These are phyloP conservation scores for Coemansia sp. DNA, from an alignment of 192 early-diverging fungal species.

Conservation along the genomic window DNA sequence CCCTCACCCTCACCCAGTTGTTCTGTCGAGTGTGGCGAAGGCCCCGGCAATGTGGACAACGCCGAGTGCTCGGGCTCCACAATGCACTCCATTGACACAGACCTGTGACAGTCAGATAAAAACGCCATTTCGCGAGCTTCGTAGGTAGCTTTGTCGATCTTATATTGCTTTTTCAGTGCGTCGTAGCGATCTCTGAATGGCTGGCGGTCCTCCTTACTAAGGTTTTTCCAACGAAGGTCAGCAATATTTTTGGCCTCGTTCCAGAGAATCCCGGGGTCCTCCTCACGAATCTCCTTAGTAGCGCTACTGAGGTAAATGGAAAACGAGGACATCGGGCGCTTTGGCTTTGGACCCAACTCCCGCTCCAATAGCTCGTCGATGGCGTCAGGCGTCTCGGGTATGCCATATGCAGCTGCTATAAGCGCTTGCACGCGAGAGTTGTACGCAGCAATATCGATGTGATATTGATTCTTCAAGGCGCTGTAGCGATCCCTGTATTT, in stretches of 20 bases:
- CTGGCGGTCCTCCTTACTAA: background rate
- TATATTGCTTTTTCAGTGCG: background rate
- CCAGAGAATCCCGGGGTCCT: background rate
- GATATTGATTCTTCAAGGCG: background rate
- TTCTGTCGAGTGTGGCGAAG: too few relatives aligned
- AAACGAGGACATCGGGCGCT: background rate
- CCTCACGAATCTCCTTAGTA: background rate
- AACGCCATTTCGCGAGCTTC: background rate
- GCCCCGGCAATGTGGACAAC: too few relatives aligned
- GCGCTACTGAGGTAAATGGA: background rate
- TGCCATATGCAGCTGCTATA: too few relatives aligned
- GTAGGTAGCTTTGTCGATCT: slow-evolving; percentile 4
- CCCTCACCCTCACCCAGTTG: too few relatives aligned
- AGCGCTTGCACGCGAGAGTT: background rate
- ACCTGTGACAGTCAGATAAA: background rate
- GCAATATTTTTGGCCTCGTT: background rate
- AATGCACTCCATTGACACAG: too few relatives aligned
- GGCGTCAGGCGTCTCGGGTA: background rate
- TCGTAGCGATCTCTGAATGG: background rate
- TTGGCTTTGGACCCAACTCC: background rate
- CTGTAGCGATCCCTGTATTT: background rate
- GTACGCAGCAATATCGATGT: background rate
- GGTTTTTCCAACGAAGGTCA: background rate
- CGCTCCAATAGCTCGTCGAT: background rate
- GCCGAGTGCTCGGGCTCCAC: too few relatives aligned